phyloP scores from a whole-genome alignment of 1,284 basidiomycete genomes.

The Sanghuangporus baumii region DNA sequence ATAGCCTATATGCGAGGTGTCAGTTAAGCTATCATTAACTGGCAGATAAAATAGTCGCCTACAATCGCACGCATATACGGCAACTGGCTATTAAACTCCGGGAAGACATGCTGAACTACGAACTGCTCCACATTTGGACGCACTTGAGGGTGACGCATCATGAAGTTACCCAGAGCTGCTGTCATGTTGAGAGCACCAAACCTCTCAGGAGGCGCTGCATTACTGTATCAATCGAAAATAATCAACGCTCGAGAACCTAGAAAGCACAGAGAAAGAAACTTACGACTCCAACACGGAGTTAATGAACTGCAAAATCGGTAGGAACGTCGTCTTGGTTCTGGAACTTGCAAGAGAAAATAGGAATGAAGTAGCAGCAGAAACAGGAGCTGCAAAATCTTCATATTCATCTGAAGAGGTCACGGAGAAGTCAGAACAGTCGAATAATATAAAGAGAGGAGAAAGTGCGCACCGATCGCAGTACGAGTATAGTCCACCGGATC shows the following conservation, averaged over 20 bases:
- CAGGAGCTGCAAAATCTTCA: conserved; percentile 69
- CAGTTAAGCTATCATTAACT: not conserved
- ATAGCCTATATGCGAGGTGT: conserved; percentile 50
- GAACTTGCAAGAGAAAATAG: conserved; percentile 70
- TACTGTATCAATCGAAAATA: conserved; percentile 29
- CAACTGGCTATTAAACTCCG: conserved; percentile 58
- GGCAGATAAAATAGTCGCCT: conserved; percentile 26
- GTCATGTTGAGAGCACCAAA: conserved; percentile 84
- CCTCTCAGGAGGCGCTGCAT: conserved; percentile 54
- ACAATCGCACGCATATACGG: conserved; percentile 75
- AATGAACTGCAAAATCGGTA: conserved; percentile 73
- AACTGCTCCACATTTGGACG: conserved; percentile 74
- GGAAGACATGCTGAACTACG: conserved; percentile 64
- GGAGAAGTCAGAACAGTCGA: not conserved
- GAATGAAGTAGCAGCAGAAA: conserved; percentile 74
- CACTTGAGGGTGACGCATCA: conserved; percentile 77
- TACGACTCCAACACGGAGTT: conserved; percentile 64
- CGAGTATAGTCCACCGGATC: conserved; percentile 81
- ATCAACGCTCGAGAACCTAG: not conserved
- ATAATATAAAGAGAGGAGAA: not conserved
- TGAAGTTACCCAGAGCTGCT: conserved; percentile 65
- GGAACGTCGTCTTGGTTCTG: conserved; percentile 72
- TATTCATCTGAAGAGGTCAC: conserved; percentile 56
- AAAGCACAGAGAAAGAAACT: conserved; percentile 25
- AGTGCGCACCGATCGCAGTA: conserved; percentile 50